Evolutionary conservation across 148 eudicot species (phyloP), one percentile per base, ranked within the genome.

Genomic region (Cornus florida): DNA sequence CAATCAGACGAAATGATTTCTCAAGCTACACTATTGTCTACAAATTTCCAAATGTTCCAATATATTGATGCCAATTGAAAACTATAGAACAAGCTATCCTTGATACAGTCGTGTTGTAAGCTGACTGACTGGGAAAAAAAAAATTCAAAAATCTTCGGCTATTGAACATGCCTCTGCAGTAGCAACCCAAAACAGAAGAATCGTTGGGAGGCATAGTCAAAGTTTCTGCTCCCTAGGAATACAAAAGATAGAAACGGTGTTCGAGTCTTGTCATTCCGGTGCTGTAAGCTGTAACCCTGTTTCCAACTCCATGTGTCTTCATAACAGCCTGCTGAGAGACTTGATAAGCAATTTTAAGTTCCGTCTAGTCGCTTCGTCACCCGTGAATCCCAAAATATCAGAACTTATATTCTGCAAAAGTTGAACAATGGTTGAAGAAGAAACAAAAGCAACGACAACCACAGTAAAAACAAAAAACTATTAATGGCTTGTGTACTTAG

Each of bases 321-420:
- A 93, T 78, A 93, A 74, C 65, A 95, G 82, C 87, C 98, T 89
- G 87, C 98, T 95, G 87, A 95, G 88, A 60, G 98, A 93, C 88
- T 93, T 95, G 67, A 95, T 95, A 76, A 95, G 94, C 79, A 88
- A 78, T 83, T 95, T 95, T 77, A 95, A 84, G 79, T 93, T 92
- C 81, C 75, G 84, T 78, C 93, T 85, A 7, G 98, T 93, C 70
- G 97, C 90, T 84, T 93, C 97, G 75, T 95, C 98, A 46, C 97
- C 94, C 7, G 97, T 95, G 83, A 93, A 90, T 81, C 97, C 97
- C 88, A 90, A 76, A 57, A 95, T 85, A 83, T 95, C 96, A 13
- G 94, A 93, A 64, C 93, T 93, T 80, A 93, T 93, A 77, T 83
- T 95, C 98, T 95, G 97, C 86, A 87, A 59, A 23, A 67, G 10